phyloP scores from a whole-genome alignment of 2,329 filamentous ascomycete species.

The Ophioceras dolichostomum region DNA sequence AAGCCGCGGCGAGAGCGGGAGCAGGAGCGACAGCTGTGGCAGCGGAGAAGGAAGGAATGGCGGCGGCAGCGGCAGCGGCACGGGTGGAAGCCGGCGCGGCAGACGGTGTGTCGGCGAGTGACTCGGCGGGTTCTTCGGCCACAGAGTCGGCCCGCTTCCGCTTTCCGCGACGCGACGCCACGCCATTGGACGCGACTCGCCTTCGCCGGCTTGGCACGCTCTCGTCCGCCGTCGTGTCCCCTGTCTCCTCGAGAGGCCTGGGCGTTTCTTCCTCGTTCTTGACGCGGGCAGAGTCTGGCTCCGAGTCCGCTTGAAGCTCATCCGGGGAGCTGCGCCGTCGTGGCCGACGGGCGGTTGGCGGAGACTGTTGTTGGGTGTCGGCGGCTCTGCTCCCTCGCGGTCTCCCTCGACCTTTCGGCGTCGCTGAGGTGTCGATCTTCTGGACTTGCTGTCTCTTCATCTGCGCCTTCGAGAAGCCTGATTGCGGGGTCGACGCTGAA shows the following conservation, averaged over 20 bases:
- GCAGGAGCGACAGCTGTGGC: background rate
- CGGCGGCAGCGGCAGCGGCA: background rate
- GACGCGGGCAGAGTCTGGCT: slow-evolving; percentile 30
- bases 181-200: slow-evolving; percentile 22
- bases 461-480: slow-evolving; percentile 4
- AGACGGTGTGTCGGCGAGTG: slow-evolving; percentile 25
- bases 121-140: slow-evolving; percentile 15
- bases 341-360: background rate
- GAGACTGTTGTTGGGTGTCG: background rate
- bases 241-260: slow-evolving; percentile 37
- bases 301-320: slow-evolving; percentile 25
- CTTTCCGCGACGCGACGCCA: slow-evolving; percentile 29
- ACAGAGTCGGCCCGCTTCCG: slow-evolving; percentile 45
- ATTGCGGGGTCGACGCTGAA: background rate
- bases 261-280: slow-evolving; percentile 51
- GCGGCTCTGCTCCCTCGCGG: slow-evolving; percentile 3
- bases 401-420: background rate
- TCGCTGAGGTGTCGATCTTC: slow-evolving; percentile 11
- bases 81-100: background rate
- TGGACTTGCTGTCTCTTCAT: slow-evolving; percentile 16
- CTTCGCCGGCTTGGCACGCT: slow-evolving; percentile 27
- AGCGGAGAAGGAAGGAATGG: background rate
- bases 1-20: slow-evolving; percentile 13
- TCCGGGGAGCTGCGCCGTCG: slow-evolving; percentile 7
- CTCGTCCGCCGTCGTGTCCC: slow-evolving; percentile 44